Evolutionary conservation across 2,329 filamentous ascomycete species (phyloP), one percentile per base, ranked within the genome.

Genomic region (Cladophialophora chaetospira): DNA sequence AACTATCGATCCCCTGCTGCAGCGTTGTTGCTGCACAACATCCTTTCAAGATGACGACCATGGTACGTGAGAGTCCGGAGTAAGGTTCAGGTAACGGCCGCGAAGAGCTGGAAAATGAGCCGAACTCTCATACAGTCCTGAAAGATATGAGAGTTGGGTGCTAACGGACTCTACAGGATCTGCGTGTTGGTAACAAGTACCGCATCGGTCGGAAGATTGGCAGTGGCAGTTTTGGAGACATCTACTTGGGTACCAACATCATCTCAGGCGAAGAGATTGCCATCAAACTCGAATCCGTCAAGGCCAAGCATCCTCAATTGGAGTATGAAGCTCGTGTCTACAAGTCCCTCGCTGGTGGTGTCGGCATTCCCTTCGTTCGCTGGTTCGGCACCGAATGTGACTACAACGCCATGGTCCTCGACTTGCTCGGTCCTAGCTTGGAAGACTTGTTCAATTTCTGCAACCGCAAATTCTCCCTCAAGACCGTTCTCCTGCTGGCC

Each of bases 401-500:
- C 80, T 97, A 99, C 86, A 97, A 99, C 78, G 94, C 94, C 74
- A 97, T 99, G 94, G 94, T 99, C 50, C 86, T 97, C 65, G 94
- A 99, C 71, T 87, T 99, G 23, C 88, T 99, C 57, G 94, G 94
- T 35, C 94, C 94, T 66, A 94, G 88, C 70, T 79, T 99, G 59
- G 93, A 99, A 78, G 94, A 99, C 73, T 84, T 99, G 29, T 99
- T 99, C 89, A 97, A 99, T 85, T 97, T 97, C 77, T 99, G 94
- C 86, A 97, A 97, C 86, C 89, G 94, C 76, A 97, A 97, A 76
- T 99, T 97, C 81, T 97, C 94, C 10, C 80, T 99, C 67, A 99
- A 99, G 88, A 99, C 94, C 1, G 94, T 99, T 25, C 83, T 99
- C 40, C 85, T 99, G 23, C 85, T 99, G 47, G 94, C 94, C 72